phyloP scores from a whole-genome alignment of 1,284 basidiomycete genomes.

The Trichosporon sp. region DNA sequence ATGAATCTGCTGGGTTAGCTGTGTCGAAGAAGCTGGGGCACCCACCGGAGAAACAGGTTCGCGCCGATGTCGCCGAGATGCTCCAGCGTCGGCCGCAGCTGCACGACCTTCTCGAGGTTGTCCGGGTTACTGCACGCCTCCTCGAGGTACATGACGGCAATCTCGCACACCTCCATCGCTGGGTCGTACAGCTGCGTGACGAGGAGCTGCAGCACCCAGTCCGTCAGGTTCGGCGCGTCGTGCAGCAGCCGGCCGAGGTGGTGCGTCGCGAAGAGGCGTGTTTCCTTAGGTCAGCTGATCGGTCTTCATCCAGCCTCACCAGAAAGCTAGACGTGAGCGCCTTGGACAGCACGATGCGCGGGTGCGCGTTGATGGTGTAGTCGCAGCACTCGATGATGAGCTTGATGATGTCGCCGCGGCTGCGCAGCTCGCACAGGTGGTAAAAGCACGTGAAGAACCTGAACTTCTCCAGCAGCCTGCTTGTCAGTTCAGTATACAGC shows the following conservation, averaged over 20 bases:
- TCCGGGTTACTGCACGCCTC: constrained; percentile 81
- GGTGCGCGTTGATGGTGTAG: constrained; percentile 83
- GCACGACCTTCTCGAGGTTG: constrained; percentile 82
- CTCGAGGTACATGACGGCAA: constrained; percentile 82
- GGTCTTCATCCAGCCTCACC: constrained; percentile 49
- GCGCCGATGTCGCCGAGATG: constrained; percentile 91
- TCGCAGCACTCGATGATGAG: constrained; percentile 88
- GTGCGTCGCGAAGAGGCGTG: constrained; percentile 81
- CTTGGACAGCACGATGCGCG: constrained; percentile 85
- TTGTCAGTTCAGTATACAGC: not conserved
- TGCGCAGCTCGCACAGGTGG: constrained; percentile 81
- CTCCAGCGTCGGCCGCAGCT: constrained; percentile 89
- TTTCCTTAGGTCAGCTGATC: constrained; percentile 56
- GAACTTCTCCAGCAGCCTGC: constrained; percentile 80
- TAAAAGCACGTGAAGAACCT: constrained; percentile 94
- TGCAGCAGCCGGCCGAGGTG: constrained; percentile 69
- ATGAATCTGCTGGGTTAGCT: constrained; percentile 67
- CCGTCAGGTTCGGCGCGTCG: constrained; percentile 56
- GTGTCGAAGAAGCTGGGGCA: constrained; percentile 9
- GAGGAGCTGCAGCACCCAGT: constrained; percentile 82
- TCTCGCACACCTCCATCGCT: constrained; percentile 77
- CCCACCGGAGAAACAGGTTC: constrained; percentile 76
- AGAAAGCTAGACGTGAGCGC: constrained; percentile 87
- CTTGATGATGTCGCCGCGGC: constrained; percentile 85
- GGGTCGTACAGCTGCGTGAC: constrained; percentile 95